Base-by-base conservation (phyloP, 2,329 filamentous ascomycete species). In the Arachnomyces sp. region DNA sequence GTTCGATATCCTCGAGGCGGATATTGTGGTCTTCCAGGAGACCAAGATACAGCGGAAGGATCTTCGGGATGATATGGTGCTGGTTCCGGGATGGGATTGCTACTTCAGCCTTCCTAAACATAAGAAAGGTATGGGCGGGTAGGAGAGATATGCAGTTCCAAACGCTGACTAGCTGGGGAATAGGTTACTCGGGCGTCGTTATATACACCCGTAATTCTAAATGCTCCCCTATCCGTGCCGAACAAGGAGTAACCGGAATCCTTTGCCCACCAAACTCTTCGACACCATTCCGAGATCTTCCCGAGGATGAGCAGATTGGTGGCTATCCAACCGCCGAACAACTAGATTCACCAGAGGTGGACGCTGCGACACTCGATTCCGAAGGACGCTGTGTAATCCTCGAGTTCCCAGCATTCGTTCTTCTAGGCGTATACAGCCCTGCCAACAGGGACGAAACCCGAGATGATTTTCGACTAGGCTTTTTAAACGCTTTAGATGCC, bases 11-110 rank as follows among this genome's bases (percentile, higher is more conserved):
- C 75, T 98, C 5, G 85, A 92, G 59, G 81, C 89, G 39, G 92
- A 98, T 60, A 92, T 98, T 48, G 80, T 96, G 13, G 75, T 95
- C 43, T 88, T 96, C 71, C 92, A 98, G 62, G 92, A 96, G 64
- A 82, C 87, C 32, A 98, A 96, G 66, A 95, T 96, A 31, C 92
- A 96, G 58, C 77, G 84, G 42, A 95, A 95, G 59, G 89, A 95
- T 52, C 70, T 98, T 1, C 75, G 73, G 31, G 92, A 96, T 72
- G 92, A 96, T 52, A 96, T 96, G 87, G 89, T 96, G 7, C 70
- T 96, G 28, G 80, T 96, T 0, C 80, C 86, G 0, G 92, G 92
- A 9, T 98, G 90, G 90, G 92, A 98, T 59, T 89, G 89, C 49
- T 95, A 83, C 65, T 95, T 95, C 65, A 95, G 88, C 59, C 71